Percentiles rank a stretch among this genome's conserved stretches.
Conservation (phyloP, 495 filamentous ascomycete genomes). For the Hyaloscypha hepaticicola region DNA sequence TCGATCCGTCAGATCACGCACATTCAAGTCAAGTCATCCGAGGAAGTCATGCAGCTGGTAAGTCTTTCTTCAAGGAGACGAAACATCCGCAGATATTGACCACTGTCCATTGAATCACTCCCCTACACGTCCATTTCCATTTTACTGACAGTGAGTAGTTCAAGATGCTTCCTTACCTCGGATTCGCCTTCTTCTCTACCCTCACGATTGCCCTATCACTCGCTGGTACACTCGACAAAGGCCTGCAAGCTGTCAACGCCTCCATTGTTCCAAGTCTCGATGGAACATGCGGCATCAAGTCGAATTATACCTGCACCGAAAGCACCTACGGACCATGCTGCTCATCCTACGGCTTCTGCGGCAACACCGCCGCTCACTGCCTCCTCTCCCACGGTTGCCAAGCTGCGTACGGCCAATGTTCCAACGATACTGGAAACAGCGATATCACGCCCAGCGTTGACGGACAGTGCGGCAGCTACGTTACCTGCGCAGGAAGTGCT, state of each 20-base stretch:
- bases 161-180: background rate
- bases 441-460: slow-evolving; percentile 6
- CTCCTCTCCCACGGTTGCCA: slow-evolving; percentile 19
- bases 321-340: slow-evolving; percentile 12
- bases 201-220: background rate
- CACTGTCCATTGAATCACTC: no score
- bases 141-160: background rate
- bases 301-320: slow-evolving; percentile 1
- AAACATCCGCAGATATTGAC: background rate
- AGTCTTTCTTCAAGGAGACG: background rate
- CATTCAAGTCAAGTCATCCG: background rate
- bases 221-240: background rate
- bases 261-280: slow-evolving; percentile 1
- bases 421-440: background rate
- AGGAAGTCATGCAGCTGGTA: background rate
- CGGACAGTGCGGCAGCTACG: slow-evolving; percentile 4
- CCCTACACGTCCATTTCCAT: no score
- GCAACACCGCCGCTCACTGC: slow-evolving; percentile 10
- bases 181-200: background rate
- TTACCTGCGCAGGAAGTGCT: slow-evolving; percentile 9
- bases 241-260: background rate
- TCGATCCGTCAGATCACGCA: no score
- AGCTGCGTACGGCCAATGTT: slow-evolving; percentile 6
- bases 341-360: slow-evolving; percentile 8
- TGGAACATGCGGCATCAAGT: slow-evolving; percentile 4